Percentiles rank a stretch among this genome's conserved stretches.
These are phyloP conservation scores for Penicillium robsamsonii DNA, from an alignment of 495 filamentous ascomycete species.

Conservation along the genomic window DNA sequence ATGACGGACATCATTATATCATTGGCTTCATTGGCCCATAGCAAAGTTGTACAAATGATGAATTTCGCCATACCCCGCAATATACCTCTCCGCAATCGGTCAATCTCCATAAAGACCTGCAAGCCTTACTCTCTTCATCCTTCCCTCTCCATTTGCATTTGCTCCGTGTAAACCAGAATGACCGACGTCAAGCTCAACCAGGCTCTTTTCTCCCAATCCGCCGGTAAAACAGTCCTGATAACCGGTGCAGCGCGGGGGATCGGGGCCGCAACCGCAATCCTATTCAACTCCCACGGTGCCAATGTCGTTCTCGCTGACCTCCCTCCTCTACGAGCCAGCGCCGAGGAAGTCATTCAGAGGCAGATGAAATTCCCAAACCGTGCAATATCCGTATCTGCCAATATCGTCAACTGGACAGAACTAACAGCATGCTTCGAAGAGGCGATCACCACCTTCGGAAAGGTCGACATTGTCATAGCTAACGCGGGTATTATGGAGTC, in stretches of 20 bases:
- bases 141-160: not conserved
- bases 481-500: conserved; percentile 64
- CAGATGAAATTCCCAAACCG: conserved; percentile 11
- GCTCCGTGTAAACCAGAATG: conserved; percentile 6
- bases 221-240: conserved; percentile 31
- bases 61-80: conserved; percentile 7
- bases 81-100: conserved; percentile 2
- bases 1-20: not conserved
- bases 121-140: not conserved
- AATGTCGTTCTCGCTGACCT: conserved; percentile 36
- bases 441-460: conserved; percentile 48
- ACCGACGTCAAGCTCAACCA: conserved; percentile 11
- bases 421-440: conserved; percentile 52
- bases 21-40: not conserved
- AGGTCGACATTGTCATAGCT: conserved; percentile 62
- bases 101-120: not conserved
- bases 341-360: conserved; percentile 16
- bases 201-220: conserved; percentile 8
- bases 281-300: conserved; percentile 26
- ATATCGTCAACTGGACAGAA: conserved; percentile 29
- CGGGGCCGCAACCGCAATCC: conserved; percentile 31
- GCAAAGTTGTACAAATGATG: not conserved
- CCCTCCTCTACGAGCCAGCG: conserved; percentile 4
- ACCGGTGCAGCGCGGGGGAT: conserved; percentile 43
- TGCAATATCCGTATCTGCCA: conserved; percentile 22